Base-by-base conservation (phyloP, 192 early-diverging fungal genomes). In the Entomortierella lignicola region DNA sequence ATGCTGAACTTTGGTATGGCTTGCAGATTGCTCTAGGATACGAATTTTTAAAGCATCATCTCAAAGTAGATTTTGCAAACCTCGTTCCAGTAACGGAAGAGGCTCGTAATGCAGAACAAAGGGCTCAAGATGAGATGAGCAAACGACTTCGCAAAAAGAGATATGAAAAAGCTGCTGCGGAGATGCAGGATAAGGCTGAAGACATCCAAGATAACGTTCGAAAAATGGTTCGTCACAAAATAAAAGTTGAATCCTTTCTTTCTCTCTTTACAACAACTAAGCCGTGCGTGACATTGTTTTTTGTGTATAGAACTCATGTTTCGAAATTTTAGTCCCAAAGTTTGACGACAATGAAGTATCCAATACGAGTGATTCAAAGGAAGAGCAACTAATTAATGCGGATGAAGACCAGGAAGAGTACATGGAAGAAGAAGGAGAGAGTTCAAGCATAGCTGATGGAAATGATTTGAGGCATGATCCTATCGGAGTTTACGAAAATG, bases 291-390 rank as follows among this genome's bases (percentile, higher is more conserved):
- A n/a, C 18, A 12, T 53, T 60, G 1, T 26, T 53, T n/a, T 50
- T n/a, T 51, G 17, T 47, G 32, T 21, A 43, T 57, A 82, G 82
- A 69, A 81, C 59, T 44, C 77, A 0, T 87, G 86, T 27, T 87
- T 87, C 53, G 82, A 84, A 8, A 85, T 87, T 41, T 60, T 87
- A 32, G 83, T 87, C 3, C 86, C 86, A 11, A 85, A 82, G 53
- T 56, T 80, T 44, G 71, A 72, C 32, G 79, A 80, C 6, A 77
- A 84, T 0, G 63, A 17, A 5, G 34, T 57, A 10, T n/a, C 82
- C 1, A 81, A 84, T 26, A 42, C 66, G 26, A 32, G 31, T 34
- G 51, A 0, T 18, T 21, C 41, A 30, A 15, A 52, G 18, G 57
- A 63, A 48, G 62, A 69, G 23, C 25, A 42, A 50, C 52, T 1